These are phyloP conservation scores for Blastobotrys buckinghamii DNA, from an alignment of 1,139 yeast genomes.

Conservation along the genomic window DNA sequence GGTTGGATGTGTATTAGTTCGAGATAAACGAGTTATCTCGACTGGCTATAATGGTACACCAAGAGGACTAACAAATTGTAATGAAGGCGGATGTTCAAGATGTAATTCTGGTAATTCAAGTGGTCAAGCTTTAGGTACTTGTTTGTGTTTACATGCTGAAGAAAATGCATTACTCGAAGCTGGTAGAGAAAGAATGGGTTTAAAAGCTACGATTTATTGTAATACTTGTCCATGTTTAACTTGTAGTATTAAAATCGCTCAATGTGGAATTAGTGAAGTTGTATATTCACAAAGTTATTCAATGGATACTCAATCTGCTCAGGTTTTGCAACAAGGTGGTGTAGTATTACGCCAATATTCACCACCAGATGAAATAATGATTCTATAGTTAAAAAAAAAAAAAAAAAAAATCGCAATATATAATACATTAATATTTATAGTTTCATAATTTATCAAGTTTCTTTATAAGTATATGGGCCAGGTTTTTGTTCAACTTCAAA, in stretches of 20 bases:
- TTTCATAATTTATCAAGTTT: conserved; percentile 15
- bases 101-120: conserved; percentile 56
- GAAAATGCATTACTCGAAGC: conserved; percentile 94
- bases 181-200: conserved; percentile 81
- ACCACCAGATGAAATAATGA: conserved; percentile 45
- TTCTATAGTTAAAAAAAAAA: conserved; percentile 9
- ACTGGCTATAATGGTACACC: conserved; percentile 99
- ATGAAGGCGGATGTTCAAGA: conserved; percentile 89
- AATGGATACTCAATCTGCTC: conserved; percentile 74
- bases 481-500: conserved; percentile 62
- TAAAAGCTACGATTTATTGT: conserved; percentile 64
- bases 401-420: not conserved
- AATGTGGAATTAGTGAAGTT: conserved; percentile 86
- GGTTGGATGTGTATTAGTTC: conserved; percentile 91
- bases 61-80: conserved; percentile 77
- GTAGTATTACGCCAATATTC: conserved; percentile 67
- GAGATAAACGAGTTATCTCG: conserved; percentile 81
- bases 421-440: too few species aligned
- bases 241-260: conserved; percentile 91
- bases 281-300: conserved; percentile 89
- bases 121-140: conserved; percentile 71
- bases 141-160: conserved; percentile 93
- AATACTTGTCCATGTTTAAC: conserved; percentile 97
- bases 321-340: conserved; percentile 68
- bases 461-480: conserved; percentile 63